Conservation (phyloP, 2,329 filamentous ascomycete genomes). For the Paraphoma chrysanthemicola region DNA sequence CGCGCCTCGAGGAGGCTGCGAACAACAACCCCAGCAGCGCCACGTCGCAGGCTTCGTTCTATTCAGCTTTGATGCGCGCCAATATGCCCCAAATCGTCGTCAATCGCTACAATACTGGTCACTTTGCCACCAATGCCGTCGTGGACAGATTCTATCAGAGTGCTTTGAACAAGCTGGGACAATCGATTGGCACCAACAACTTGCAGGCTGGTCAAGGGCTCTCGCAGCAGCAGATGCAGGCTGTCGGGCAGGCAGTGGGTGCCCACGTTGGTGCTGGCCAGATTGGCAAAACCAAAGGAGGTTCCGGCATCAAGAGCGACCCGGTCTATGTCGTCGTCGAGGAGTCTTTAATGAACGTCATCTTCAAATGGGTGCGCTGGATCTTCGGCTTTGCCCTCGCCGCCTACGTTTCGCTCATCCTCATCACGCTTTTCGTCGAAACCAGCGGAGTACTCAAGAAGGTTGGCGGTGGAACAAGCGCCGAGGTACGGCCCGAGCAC, state of each 20-base stretch:
- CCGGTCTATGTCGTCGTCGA: conserved; percentile 97
- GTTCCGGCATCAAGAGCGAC: conserved; percentile 76
- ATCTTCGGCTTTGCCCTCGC: conserved; percentile 78
- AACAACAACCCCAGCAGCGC: conserved; percentile 91
- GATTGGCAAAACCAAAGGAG: conserved; percentile 62
- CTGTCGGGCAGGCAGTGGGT: conserved; percentile 81
- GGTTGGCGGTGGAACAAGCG: conserved; percentile 72
- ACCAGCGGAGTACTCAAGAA: conserved; percentile 80
- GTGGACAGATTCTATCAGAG: conserved; percentile 81
- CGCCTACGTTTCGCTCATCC: conserved; percentile 78
- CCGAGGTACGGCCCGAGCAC: conserved; percentile 89
- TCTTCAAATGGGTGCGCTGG: conserved; percentile 95
- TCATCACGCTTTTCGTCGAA: conserved; percentile 84
- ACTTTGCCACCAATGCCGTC: conserved; percentile 79
- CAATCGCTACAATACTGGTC: conserved; percentile 85
- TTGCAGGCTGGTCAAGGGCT: conserved; percentile 44
- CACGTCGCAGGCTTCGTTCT: conserved; percentile 90
- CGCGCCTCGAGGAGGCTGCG: conserved; percentile 86
- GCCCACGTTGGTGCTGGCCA: conserved; percentile 73
- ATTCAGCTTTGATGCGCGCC: conserved; percentile 85
- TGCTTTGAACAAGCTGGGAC: conserved; percentile 71
- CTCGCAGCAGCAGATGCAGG: conserved; percentile 71
- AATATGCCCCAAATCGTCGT: conserved; percentile 94
- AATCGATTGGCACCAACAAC: conserved; percentile 47
- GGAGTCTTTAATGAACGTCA: conserved; percentile 77